Evolutionary conservation across 352 stramenopile genomes (phyloP).

Genomic region (Pseudoperonospora humuli): DNA sequence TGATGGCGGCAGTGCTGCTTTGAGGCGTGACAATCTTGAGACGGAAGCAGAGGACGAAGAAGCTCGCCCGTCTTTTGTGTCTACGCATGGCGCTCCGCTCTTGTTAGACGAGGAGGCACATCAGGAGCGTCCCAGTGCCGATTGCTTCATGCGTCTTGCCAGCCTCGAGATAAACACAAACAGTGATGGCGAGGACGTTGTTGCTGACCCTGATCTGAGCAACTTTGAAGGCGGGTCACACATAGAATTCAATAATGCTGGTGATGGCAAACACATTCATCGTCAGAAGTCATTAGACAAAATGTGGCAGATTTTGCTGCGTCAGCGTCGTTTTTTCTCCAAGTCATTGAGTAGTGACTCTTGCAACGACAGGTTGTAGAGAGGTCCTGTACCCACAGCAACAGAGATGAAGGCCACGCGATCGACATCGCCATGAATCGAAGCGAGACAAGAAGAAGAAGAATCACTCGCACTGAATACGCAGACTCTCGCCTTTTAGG

Average conservation of each 20-base stretch:
- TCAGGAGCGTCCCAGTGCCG: slow-evolving; percentile 42
- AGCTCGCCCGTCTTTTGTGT: slow-evolving; percentile 66
- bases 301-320: slow-evolving; percentile 46
- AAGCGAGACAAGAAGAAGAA: no score
- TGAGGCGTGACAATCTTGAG: slow-evolving; percentile 17
- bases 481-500: no score
- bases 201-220: slow-evolving; percentile 7
- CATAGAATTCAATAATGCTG: not conserved
- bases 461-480: no score
- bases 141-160: slow-evolving; percentile 74
- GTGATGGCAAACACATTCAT: slow-evolving; percentile 2
- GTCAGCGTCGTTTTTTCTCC: slow-evolving; percentile 55
- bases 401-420: no score
- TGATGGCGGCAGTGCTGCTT: not conserved
- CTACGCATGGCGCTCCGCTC: slow-evolving; percentile 47
- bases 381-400: no score
- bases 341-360: slow-evolving; percentile 37
- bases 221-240: not conserved
- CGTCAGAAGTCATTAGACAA: slow-evolving; percentile 30
- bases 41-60: slow-evolving; percentile 22
- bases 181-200: slow-evolving; percentile 16
- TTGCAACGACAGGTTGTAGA: slow-evolving; percentile 35
- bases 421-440: no score
- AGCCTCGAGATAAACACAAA: slow-evolving; percentile 37
- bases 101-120: slow-evolving; percentile 28